Evolutionary conservation across 805 yeast genomes (phyloP), one percentile per base, ranked within the genome.

Genomic region (Barnettozyma siamensis): DNA sequence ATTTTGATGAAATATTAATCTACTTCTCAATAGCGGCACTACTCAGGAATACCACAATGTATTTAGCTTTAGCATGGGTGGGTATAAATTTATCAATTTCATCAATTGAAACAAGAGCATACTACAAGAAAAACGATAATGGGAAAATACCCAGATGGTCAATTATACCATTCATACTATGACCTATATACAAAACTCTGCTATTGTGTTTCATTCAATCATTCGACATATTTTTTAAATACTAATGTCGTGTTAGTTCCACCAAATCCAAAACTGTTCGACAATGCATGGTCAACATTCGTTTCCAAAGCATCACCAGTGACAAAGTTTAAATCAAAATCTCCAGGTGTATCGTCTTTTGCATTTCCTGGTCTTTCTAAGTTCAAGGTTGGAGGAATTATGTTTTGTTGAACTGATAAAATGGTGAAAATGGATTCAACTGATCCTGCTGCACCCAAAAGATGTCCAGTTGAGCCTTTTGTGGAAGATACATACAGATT

Each of bases 221-320:
- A 13, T 11, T 26, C n/a, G n/a, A 8, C 29, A 26, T 26, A 26
- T 13, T 26, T 68, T 26, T 67, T 65, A 48, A 81, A 75, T 33
- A 80, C 70, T 2, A 93, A 55, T 2, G 94, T 73, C 7, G 94
- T 82, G 60, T 93, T 93, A 5, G 94, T 87, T 8, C 99, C 99
- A 7, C 99, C 99, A 65, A 93, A 93, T 1, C 99, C 99, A 64
- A 94, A 91, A 52, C 96, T 87, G 56, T 93, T 93, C 36, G 88
- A 77, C 51, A 93, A 46, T 0, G 91, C 97, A 48, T 75, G 70
- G 3, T 72, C 54, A 4, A 84, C 57, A 2, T 59, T 52, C 19
- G 59, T 66, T 33, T 65, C 54, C n/a, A 62, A 53, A 9, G 83
- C 68, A 11, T 54, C 47, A 1, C 76, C 72, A 7, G 83, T 80